Evolutionary conservation across 192 early-diverging fungal species (phyloP).

Genomic region (Rhizoclosmatium globosum): DNA sequence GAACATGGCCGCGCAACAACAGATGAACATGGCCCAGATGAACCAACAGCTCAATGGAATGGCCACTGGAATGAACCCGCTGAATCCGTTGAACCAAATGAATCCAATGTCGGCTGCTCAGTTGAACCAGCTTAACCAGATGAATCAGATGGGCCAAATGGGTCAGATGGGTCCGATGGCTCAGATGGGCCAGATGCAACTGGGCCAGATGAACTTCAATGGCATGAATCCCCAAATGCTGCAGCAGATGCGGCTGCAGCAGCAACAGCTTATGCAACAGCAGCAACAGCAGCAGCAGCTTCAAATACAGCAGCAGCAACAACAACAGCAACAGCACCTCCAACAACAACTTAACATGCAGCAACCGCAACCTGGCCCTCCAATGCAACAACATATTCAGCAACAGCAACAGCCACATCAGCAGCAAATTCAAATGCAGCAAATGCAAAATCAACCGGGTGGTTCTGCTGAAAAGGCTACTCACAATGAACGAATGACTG

Average conservation of each 20-base stretch:
- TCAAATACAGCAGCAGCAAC: conserved; percentile 15
- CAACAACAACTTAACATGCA: conserved; percentile 22
- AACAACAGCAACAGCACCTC: conserved; percentile 1
- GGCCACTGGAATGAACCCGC: not conserved
- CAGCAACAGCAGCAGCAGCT: not conserved
- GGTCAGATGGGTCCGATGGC: not conserved
- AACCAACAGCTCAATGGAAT: not conserved
- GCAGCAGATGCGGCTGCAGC: not conserved
- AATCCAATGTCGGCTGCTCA: too few species aligned
- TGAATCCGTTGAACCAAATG: too few species aligned
- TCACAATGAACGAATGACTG: conserved; percentile 16
- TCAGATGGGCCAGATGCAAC: not conserved
- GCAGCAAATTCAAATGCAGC: not conserved
- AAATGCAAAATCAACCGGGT: conserved; percentile 14
- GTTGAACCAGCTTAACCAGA: conserved; percentile 8
- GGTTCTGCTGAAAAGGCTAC: conserved; percentile 9
- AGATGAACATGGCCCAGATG: not conserved
- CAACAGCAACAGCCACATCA: conserved; percentile 17
- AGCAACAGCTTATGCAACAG: not conserved
- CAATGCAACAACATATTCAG: conserved; percentile 14
- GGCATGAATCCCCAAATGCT: not conserved
- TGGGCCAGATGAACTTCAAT: not conserved
- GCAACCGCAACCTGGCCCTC: not conserved
- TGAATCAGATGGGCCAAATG: conserved; percentile 3
- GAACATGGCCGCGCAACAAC: not conserved